Base-by-base conservation (phyloP, 2,329 filamentous ascomycete species). In the Alternaria sp. region DNA sequence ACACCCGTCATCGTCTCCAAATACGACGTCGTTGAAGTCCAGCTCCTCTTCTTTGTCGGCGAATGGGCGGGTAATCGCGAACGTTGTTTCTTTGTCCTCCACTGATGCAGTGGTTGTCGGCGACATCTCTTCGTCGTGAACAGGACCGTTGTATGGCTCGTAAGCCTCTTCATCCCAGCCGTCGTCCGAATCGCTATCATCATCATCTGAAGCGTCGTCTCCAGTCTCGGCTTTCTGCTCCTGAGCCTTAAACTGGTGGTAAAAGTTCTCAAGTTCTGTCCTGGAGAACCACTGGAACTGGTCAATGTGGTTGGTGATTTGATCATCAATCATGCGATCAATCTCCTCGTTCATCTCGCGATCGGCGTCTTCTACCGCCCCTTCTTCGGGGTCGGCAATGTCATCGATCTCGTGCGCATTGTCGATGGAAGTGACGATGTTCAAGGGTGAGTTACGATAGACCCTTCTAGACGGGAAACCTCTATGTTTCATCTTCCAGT, bases 21-120 rank as follows among this genome's bases (percentile, higher is more conserved):
- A 66, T 10, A 63, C 46, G 5, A 63, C 36, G n/a, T 54, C 32
- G 12, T 64, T 57, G 47, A 64, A 61, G 12, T 64, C 53, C n/a
- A 64, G 52, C 15, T 61, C 62, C 2, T 53, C 47, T 3, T 53
- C 30, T 11, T n/a, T 40, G 15, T 15, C 21, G 8, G 32, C 21
- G 9, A 15, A 25, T 1, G 50, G n/a, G 15, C 12, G 19, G 19
- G n/a, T n/a, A 17, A 10, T 12, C 11, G 49, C 11, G 8, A 32
- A 28, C 6, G 9, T 7, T 5, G 12, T n/a, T 4, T 17, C 9
- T 0, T 52, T 21, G 19, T 51, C 15, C n/a, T 40, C 28, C 19
- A n/a, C 21, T 32, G 26, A 10, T 6, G 9, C 21, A 13, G 21
- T 53, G 10, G 11, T 12, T 11, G 25, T 26, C 8, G 36, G 32